phyloP scores from a whole-genome alignment of 805 yeast species.

The Tetrapisispora phaffii region DNA sequence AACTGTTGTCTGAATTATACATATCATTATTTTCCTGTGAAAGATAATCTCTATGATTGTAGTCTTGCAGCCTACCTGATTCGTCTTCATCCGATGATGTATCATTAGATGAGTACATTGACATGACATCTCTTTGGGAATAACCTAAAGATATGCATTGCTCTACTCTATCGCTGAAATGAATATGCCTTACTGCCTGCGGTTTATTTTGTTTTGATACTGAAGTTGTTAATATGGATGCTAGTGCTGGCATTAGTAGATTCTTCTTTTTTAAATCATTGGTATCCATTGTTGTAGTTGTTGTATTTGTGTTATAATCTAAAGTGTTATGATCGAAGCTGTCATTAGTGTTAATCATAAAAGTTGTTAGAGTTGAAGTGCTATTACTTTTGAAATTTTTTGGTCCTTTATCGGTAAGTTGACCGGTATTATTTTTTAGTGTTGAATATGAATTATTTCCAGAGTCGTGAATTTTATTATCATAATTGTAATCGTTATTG shows the following conservation, averaged over 20 bases:
- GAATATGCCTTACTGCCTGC: slow-evolving; percentile 51
- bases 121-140: slow-evolving; percentile 18
- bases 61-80: neutral
- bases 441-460: slow-evolving; percentile 3
- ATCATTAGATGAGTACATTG: slow-evolving; percentile 18
- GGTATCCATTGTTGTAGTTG: neutral
- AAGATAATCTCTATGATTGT: slow-evolving; percentile 7
- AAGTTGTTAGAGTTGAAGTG: slow-evolving; percentile 1
- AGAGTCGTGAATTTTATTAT: neutral
- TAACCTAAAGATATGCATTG: slow-evolving; percentile 73
- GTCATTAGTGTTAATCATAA: neutral
- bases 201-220: slow-evolving; percentile 3
- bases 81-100: slow-evolving; percentile 28
- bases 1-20: slow-evolving; percentile 4
- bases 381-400: slow-evolving; percentile 1
- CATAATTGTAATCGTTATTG: neutral
- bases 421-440: neutral
- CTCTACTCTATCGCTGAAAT: slow-evolving; percentile 87
- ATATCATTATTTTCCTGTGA: slow-evolving; percentile 6
- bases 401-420: neutral
- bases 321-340: neutral
- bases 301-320: neutral
- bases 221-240: slow-evolving; percentile 17
- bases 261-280: neutral
- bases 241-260: slow-evolving; percentile 1